A percentile compares a stretch with the other conserved stretches of the same genome.
phyloP scores from a whole-genome alignment of 441 rosid genomes.

The Isatis lusitanica region DNA sequence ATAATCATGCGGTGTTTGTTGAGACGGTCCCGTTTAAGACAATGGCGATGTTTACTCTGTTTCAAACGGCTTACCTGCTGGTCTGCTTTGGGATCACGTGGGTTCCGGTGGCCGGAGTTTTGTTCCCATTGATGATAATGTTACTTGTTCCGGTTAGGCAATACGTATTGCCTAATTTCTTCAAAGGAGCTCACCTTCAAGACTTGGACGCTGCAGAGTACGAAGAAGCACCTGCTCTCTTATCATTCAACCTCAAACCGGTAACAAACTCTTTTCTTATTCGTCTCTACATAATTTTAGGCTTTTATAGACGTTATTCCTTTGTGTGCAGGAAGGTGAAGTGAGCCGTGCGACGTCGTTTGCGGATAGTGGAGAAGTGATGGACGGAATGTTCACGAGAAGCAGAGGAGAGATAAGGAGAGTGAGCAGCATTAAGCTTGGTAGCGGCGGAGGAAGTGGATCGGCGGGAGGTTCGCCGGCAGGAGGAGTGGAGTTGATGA shows the following conservation, averaged over 20 bases:
- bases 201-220: constrained; percentile 73
- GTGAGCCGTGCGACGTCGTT: constrained; percentile 59
- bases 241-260: constrained; percentile 53
- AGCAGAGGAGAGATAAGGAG: constrained; percentile 67
- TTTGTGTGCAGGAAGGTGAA: constrained; percentile 44
- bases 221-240: constrained; percentile 62
- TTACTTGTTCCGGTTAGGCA: constrained; percentile 68
- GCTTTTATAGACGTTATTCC: not conserved
- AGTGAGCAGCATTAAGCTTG: constrained; percentile 46
- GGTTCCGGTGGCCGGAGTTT: constrained; percentile 71
- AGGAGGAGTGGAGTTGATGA: constrained; percentile 47
- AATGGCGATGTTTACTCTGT: constrained; percentile 54
- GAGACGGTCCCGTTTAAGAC: constrained; percentile 77
- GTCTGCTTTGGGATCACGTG: constrained; percentile 68
- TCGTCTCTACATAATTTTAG: not conserved
- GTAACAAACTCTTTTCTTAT: constrained; percentile 36
- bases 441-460: constrained; percentile 39
- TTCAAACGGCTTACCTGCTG: constrained; percentile 59
- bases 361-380: constrained; percentile 60
- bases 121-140: constrained; percentile 73
- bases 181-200: constrained; percentile 66
- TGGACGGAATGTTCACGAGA: constrained; percentile 64
- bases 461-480: constrained; percentile 42
- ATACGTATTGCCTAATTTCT: constrained; percentile 63
- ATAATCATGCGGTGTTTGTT: constrained; percentile 59